These are phyloP conservation scores for Cercospora citrullina DNA, from an alignment of 2,329 filamentous ascomycete genomes.

Conservation along the genomic window DNA sequence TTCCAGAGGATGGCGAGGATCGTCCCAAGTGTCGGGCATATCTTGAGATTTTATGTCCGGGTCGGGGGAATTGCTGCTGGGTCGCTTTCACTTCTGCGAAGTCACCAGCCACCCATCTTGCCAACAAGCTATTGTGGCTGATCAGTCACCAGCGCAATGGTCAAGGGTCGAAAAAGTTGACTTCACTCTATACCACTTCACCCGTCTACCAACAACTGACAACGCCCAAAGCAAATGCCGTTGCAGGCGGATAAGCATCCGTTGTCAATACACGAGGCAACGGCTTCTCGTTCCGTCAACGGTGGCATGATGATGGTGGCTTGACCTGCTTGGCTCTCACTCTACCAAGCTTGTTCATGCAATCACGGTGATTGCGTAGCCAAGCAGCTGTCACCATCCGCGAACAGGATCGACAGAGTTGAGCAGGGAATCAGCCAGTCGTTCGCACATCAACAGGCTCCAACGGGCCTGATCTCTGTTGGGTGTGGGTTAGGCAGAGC, in stretches of 20 bases:
- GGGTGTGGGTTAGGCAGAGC: background rate
- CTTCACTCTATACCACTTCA: background rate
- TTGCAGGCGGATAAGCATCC: background rate
- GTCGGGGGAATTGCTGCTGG: background rate
- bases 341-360: background rate
- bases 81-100: background rate
- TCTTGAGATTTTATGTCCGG: background rate
- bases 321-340: background rate
- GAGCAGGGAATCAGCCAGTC: background rate
- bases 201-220: background rate
- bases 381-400: background rate
- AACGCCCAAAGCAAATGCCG: background rate
- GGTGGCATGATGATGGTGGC: background rate
- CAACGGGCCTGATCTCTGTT: background rate
- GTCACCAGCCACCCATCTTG: background rate
- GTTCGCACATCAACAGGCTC: background rate
- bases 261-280: background rate
- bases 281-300: background rate
- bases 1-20: background rate
- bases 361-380: background rate
- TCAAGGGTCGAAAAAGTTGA: background rate
- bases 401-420: slow-evolving; percentile 5
- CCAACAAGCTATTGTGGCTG: background rate
- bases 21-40: background rate
- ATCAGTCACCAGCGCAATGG: background rate